Conservation (phyloP, 257 asterid genomes). For the Orobanche coerulescens region DNA sequence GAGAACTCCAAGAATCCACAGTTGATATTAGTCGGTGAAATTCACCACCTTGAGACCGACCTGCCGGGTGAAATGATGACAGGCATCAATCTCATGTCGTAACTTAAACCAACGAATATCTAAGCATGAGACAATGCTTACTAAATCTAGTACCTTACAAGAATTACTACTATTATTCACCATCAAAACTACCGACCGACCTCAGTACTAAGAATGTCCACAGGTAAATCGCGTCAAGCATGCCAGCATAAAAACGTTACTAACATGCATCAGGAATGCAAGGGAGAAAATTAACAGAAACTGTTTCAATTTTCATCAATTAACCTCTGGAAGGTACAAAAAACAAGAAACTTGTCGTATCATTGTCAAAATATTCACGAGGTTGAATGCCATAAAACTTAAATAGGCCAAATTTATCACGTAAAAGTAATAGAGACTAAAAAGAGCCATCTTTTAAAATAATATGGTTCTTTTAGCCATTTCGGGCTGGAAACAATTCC, state of each 20-base stretch:
- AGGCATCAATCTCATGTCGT: slow-evolving; percentile 12
- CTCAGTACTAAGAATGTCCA: not conserved
- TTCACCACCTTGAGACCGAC: slow-evolving; percentile 79
- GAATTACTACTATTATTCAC: not conserved
- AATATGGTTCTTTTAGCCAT: too few relatives aligned
- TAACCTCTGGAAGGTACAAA: not conserved
- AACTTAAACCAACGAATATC: not conserved
- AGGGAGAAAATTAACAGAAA: not conserved
- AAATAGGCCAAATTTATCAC: not conserved
- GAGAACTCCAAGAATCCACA: slow-evolving; percentile 32
- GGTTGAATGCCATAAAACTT: not conserved
- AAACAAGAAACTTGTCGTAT: not conserved
- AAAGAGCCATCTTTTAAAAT: too few relatives aligned
- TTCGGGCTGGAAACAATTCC: too few relatives aligned
- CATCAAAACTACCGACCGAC: not conserved
- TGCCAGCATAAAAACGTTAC: not conserved
- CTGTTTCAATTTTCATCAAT: not conserved
- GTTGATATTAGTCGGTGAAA: slow-evolving; percentile 14
- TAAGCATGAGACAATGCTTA: not conserved
- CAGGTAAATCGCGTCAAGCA: not conserved
- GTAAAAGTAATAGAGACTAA: too few relatives aligned
- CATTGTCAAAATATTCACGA: not conserved
- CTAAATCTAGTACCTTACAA: not conserved
- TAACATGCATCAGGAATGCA: too few relatives aligned
- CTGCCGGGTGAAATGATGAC: slow-evolving; percentile 44